Conservation (phyloP, 2,329 filamentous ascomycete genomes). For the Colletotrichum endophyticum region DNA sequence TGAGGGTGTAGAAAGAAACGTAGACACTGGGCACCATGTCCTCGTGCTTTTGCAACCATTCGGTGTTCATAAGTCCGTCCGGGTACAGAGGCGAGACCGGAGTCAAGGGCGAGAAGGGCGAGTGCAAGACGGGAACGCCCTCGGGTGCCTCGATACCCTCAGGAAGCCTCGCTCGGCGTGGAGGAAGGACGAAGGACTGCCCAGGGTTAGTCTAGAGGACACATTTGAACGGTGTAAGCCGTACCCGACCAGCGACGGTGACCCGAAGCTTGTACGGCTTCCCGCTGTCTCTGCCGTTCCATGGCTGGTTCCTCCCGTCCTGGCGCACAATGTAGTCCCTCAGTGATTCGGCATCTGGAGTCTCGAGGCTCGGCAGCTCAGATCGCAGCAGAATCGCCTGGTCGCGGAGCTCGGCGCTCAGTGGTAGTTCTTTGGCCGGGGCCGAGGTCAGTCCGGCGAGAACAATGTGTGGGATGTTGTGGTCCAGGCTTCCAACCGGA, state of each 20-base stretch:
- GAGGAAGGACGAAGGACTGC: constrained; percentile 61
- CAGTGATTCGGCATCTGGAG: constrained; percentile 68
- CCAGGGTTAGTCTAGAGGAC: constrained; percentile 29
- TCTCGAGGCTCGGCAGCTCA: constrained; percentile 70
- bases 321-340: constrained; percentile 68
- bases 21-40: constrained; percentile 80
- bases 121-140: constrained; percentile 72
- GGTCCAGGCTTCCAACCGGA: constrained; percentile 78
- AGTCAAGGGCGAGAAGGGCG: constrained; percentile 88
- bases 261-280: constrained; percentile 69
- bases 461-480: constrained; percentile 85
- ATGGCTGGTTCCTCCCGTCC: constrained; percentile 69
- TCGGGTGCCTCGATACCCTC: constrained; percentile 53
- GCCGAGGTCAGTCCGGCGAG: constrained; percentile 72
- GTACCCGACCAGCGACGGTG: constrained; percentile 80
- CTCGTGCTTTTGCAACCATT: constrained; percentile 92
- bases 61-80: constrained; percentile 81
- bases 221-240: constrained; percentile 32
- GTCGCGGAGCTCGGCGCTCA: constrained; percentile 59
- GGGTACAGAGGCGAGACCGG: constrained; percentile 84
- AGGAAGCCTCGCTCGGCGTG: constrained; percentile 60
- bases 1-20: constrained; percentile 81
- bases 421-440: constrained; percentile 43
- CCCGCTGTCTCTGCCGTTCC: constrained; percentile 64
- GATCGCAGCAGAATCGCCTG: constrained; percentile 69